Evolutionary conservation across 1,139 yeast genomes (phyloP).

Genomic region (Arxiozyma slooffiae): DNA sequence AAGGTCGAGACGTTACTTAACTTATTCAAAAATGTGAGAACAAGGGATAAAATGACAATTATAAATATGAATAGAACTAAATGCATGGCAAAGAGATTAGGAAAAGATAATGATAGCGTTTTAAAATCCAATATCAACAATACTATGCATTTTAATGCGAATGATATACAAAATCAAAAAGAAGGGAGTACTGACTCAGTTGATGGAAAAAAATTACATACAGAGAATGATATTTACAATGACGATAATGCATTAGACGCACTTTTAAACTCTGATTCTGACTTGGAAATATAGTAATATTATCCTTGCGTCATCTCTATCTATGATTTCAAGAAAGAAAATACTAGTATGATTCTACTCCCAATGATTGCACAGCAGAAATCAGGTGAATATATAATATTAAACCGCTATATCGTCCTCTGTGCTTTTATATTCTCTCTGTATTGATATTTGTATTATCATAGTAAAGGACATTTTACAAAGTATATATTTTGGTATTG

Average conservation of each 20-base stretch:
- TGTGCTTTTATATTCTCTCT: neutral
- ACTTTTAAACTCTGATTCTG: conserved; percentile 18
- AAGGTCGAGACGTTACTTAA: conserved; percentile 11
- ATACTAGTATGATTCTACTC: neutral
- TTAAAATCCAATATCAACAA: neutral
- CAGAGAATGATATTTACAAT: too few species aligned
- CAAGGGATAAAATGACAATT: conserved; percentile 11
- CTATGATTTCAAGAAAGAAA: neutral
- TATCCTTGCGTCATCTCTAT: neutral
- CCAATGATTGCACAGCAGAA: neutral
- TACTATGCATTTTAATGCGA: neutral
- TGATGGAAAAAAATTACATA: neutral
- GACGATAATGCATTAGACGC: conserved; percentile 5
- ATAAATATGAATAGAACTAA: conserved; percentile 24
- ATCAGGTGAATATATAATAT: neutral
- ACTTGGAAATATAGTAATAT: conserved; percentile 6
- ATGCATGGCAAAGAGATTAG: conserved; percentile 16
- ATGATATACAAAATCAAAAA: neutral
- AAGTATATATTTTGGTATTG: neutral
- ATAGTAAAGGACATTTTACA: neutral
- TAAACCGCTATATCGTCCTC: neutral
- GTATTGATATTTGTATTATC: too few species aligned
- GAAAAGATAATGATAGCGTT: neutral
- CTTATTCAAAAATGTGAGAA: conserved; percentile 14
- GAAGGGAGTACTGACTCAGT: neutral